phyloP scores from a whole-genome alignment of 208 protist species.

The Acanthamoeba royreba region DNA sequence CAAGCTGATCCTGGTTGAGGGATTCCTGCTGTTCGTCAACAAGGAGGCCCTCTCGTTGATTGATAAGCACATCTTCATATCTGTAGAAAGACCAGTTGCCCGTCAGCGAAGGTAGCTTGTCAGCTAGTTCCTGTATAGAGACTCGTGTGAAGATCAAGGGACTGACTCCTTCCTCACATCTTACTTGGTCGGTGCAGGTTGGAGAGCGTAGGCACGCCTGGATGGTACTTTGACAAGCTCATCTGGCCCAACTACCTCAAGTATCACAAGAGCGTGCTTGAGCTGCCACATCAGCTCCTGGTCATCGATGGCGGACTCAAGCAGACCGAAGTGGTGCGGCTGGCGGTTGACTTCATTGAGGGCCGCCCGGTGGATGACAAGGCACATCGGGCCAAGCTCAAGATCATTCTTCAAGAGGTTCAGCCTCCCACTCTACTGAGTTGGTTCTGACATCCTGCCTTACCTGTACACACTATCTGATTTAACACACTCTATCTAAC shows the following conservation, averaged over 20 bases:
- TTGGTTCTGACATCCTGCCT: neutral
- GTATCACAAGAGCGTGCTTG: neutral
- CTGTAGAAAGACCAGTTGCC: neutral
- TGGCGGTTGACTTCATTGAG: neutral
- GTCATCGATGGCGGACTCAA: neutral
- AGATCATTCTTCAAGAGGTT: neutral
- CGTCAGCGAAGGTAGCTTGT: neutral
- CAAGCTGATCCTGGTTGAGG: neutral
- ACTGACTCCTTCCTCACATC: neutral
- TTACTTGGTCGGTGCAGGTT: neutral
- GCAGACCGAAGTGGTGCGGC: neutral
- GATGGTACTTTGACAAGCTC: neutral
- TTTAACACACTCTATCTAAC: neutral
- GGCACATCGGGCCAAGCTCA: neutral
- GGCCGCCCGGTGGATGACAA: neutral
- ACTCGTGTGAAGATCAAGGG: neutral
- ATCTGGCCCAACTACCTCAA: conserved; percentile 25
- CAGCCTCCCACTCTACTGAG: neutral
- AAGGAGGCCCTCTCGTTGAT: neutral
- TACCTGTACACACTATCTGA: neutral
- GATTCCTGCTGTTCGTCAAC: neutral
- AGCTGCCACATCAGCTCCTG: neutral
- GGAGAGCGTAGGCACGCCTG: neutral
- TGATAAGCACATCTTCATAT: neutral
- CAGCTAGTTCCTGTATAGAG: neutral